These are phyloP conservation scores for Hymenoscyphus fructigenus DNA, from an alignment of 2,329 filamentous ascomycete species.

Conservation along the genomic window DNA sequence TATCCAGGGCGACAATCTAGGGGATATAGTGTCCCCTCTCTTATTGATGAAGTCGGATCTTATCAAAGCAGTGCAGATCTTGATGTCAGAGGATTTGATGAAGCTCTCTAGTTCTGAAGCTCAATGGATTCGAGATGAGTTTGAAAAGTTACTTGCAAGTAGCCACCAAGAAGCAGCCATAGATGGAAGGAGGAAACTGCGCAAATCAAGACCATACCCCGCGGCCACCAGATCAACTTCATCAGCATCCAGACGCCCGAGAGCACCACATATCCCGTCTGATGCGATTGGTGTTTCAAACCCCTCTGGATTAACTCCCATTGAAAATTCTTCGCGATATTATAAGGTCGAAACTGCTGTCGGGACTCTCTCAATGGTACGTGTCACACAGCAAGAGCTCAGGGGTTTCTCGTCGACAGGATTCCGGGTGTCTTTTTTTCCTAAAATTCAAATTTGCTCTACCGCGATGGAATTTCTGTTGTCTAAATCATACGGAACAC, in stretches of 20 bases:
- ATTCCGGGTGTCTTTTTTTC: background rate
- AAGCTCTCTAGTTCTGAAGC: background rate
- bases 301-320: rapidly evolving
- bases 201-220: too few relatives aligned
- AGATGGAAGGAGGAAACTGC: too few relatives aligned
- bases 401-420: background rate
- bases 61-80: background rate
- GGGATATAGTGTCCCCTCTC: background rate
- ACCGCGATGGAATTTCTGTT: background rate
- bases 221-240: too few relatives aligned
- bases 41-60: background rate
- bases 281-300: background rate
- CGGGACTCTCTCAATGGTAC: too few relatives aligned
- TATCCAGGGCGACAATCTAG: background rate
- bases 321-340: too few relatives aligned
- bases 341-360: too few relatives aligned
- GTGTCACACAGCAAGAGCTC: too few relatives aligned
- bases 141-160: background rate
- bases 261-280: background rate
- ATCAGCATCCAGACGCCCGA: background rate
- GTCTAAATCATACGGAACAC: background rate
- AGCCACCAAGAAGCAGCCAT: too few relatives aligned
- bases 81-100: background rate
- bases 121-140: background rate
- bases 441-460: background rate